Evolutionary conservation across 208 protist species (phyloP), one percentile per base, ranked within the genome.

Genomic region (Wallacemonas sp.): DNA sequence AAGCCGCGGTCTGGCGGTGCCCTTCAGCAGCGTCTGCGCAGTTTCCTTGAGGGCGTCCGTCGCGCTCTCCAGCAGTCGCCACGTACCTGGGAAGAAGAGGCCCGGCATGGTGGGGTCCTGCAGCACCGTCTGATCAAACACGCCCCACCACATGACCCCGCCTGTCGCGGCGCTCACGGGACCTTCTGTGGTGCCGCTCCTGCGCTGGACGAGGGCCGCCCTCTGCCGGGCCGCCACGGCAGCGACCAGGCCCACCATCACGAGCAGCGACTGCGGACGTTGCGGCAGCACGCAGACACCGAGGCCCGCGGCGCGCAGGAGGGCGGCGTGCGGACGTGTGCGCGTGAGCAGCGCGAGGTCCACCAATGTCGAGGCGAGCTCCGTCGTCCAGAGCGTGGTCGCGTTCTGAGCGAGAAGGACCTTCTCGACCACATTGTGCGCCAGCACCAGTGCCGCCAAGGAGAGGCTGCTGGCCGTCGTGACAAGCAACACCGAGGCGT

Each of bases 191-290:
- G 52, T 25, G 57, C 28, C 22, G 31, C 57, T 3, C 16, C 42
- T 8, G 4, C 3, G 11, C 33, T 33, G 57, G 41, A 28, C 4
- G 57, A 52, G 39, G 18, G 61, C 52, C 16, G 74, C 32, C 32
- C 36, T 48, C 46, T 91, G 81, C 3, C 84, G 80, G 7, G 61
- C 69, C 18, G 74, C 73, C 2, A 91, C 61, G 52, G 80, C 81
- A 7, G 71, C 81, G 41, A 81, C 64, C 4, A 91, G 57, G 4
- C 81, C 81, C 3, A 91, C 76, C 50, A 72, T 67, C 33, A 85
- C 50, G 23, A 91, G 76, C 26, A 82, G 57, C 38, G 80, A 84
- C 61, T 87, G 81, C 31, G 75, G 67, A 1, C 72, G 70, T 36
- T 76, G 81, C 11, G 49, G 76, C 0, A 81, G 73, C 1, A 87